Conservation (phyloP, 768 basidiomycete species). For the Hebeloma cylindrosporum region DNA sequence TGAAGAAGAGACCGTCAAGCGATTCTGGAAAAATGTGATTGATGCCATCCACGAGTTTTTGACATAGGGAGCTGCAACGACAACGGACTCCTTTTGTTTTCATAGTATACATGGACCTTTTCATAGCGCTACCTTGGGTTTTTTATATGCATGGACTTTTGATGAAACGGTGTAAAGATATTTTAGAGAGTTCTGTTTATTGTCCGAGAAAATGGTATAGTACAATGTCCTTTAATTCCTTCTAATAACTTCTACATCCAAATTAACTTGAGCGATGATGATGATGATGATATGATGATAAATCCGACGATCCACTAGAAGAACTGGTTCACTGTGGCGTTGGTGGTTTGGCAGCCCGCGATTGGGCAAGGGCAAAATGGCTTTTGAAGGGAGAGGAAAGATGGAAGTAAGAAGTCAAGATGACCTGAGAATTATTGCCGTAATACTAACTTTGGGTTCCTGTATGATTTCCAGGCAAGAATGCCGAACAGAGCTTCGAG, state of each 20-base stretch:
- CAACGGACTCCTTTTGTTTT: not conserved
- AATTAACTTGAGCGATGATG: no score
- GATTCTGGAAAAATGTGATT: constrained; percentile 66
- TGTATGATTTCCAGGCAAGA: constrained; percentile 30
- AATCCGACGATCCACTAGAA: no score
- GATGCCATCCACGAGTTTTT: constrained; percentile 60
- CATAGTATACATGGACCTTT: not conserved
- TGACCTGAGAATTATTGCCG: not conserved
- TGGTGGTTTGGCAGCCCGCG: not conserved
- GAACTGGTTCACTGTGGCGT: no score
- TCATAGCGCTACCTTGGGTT: not conserved
- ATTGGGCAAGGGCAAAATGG: no score
- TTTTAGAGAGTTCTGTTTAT: not conserved
- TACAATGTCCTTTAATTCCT: constrained; percentile 3
- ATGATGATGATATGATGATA: no score
- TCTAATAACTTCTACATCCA: constrained; percentile 9
- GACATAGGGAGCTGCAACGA: not conserved
- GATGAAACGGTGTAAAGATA: not conserved
- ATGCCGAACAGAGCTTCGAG: constrained; percentile 32
- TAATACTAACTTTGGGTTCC: constrained; percentile 23
- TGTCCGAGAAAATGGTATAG: constrained; percentile 5
- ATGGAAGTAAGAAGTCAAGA: not conserved
- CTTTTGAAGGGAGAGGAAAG: not conserved
- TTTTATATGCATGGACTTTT: not conserved
- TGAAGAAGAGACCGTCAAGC: constrained; percentile 54